phyloP scores from a whole-genome alignment of 108 stramenopile species.

The Nannochloropsis granulata region DNA sequence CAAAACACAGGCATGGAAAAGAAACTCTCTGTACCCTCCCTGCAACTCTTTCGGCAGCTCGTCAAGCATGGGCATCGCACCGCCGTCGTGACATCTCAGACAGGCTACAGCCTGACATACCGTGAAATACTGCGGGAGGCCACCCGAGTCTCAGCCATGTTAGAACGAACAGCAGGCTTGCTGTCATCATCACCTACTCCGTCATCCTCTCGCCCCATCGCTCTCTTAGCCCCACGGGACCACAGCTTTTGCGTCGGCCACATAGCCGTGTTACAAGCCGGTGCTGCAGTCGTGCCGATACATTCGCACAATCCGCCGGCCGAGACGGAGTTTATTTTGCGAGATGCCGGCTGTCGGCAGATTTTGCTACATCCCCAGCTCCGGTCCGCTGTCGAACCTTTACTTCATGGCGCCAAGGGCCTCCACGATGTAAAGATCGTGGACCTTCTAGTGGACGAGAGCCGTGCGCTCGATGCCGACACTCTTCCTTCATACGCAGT shows the following conservation, averaged over 20 bases:
- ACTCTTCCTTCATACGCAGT: too few relatives aligned
- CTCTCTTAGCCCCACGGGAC: background rate
- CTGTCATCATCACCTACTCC: background rate
- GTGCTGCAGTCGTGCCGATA: background rate
- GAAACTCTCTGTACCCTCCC: background rate
- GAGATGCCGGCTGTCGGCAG: background rate
- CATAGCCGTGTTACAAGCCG: background rate
- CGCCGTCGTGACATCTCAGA: background rate
- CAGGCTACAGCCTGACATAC: background rate
- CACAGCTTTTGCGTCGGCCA: background rate
- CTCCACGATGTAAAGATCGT: background rate
- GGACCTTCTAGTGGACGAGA: background rate
- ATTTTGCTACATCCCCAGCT: background rate
- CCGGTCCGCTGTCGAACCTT: background rate
- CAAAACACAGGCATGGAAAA: background rate
- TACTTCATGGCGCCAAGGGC: background rate
- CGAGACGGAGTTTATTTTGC: background rate
- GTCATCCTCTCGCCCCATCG: background rate
- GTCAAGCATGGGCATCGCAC: background rate
- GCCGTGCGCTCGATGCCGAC: too few relatives aligned
- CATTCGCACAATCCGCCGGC: background rate
- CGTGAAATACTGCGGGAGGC: background rate
- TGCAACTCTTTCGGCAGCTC: background rate
- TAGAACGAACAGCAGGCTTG: background rate
- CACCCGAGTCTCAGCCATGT: background rate